Evolutionary conservation across 805 yeast species (phyloP).

Genomic region (Wickerhamomyces subpelliculosus): DNA sequence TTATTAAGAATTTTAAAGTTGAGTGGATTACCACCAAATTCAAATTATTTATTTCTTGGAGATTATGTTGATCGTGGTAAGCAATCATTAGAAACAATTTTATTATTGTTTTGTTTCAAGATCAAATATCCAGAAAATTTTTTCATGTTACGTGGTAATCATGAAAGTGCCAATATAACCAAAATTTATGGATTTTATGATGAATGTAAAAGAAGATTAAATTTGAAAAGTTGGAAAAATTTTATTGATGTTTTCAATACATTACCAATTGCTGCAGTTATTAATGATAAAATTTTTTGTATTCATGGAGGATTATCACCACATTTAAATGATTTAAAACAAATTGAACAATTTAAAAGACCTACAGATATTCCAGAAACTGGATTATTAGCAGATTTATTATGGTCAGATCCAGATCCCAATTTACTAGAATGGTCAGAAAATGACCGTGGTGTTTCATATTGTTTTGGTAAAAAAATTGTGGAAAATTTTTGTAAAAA

Average conservation of each 20-base stretch:
- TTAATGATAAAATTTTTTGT: slow-evolving; percentile 90
- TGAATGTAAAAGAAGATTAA: slow-evolving; percentile 92
- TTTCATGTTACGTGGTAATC: slow-evolving; percentile 89
- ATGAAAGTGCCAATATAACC: slow-evolving; percentile 95
- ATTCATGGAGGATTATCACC: slow-evolving; percentile 85
- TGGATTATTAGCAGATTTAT: slow-evolving; percentile 68
- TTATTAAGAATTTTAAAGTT: slow-evolving; percentile 84
- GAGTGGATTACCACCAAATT: slow-evolving; percentile 94
- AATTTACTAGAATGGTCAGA: slow-evolving; percentile 60
- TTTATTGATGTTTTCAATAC: slow-evolving; percentile 95
- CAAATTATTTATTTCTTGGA: slow-evolving; percentile 88
- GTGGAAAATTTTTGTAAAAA: slow-evolving; percentile 61
- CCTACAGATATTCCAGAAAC: slow-evolving; percentile 83
- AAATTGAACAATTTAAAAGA: slow-evolving; percentile 63
- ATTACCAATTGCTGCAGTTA: slow-evolving; percentile 90
- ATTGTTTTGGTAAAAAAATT: slow-evolving; percentile 66
- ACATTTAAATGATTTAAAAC: slow-evolving; percentile 53
- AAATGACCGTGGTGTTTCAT: slow-evolving; percentile 79
- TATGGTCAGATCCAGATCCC: slow-evolving; percentile 80
- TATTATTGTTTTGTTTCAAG: slow-evolving; percentile 82
- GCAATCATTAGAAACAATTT: slow-evolving; percentile 88
- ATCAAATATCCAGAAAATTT: slow-evolving; percentile 96
- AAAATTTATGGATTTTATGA: slow-evolving; percentile 96
- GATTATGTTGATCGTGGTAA: slow-evolving; percentile 98
- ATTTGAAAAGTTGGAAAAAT: slow-evolving; percentile 87